Evolutionary conservation across 1,284 basidiomycete species (phyloP).

Genomic region (Cutaneotrichosporon daszewskae): DNA sequence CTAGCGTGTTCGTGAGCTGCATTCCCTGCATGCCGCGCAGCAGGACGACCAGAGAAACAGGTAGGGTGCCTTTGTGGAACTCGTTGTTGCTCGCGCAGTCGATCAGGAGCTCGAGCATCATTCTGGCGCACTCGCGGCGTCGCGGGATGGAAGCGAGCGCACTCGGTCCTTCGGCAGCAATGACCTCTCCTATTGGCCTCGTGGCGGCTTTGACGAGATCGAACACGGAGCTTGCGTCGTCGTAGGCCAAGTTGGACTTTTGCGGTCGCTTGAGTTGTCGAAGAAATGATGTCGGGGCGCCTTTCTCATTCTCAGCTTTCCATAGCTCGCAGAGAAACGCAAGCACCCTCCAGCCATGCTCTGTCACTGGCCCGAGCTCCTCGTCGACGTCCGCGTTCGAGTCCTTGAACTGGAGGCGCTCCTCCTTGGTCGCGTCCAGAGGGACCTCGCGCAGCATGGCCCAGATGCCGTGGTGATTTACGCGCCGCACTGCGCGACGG

Average conservation of each 20-base stretch:
- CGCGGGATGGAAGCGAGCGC: not conserved
- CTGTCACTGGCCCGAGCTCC: not conserved
- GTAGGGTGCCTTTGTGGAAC: conserved; percentile 22
- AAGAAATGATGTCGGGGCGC: conserved; percentile 14
- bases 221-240: conserved; percentile 19
- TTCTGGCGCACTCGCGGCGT: conserved; percentile 3
- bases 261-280: conserved; percentile 25
- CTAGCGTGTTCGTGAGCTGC: not conserved
- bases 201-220: conserved; percentile 12
- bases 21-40: conserved; percentile 7
- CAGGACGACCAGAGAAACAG: conserved; percentile 15
- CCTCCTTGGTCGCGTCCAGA: conserved; percentile 2
- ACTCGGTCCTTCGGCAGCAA: not conserved
- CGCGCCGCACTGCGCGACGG: not conserved
- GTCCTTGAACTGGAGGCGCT: not conserved
- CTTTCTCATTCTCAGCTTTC: conserved; percentile 12
- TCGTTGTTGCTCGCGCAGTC: conserved; percentile 7
- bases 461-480: conserved; percentile 25
- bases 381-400: not conserved
- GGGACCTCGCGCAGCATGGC: conserved; percentile 23
- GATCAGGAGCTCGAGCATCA: conserved; percentile 20
- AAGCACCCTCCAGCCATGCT: conserved; percentile 29
- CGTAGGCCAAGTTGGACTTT: conserved; percentile 12
- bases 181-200: too few species aligned
- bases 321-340: conserved; percentile 28